Evolutionary conservation across 2,329 filamentous ascomycete genomes (phyloP).

Genomic region (Alternaria triticimaculans): DNA sequence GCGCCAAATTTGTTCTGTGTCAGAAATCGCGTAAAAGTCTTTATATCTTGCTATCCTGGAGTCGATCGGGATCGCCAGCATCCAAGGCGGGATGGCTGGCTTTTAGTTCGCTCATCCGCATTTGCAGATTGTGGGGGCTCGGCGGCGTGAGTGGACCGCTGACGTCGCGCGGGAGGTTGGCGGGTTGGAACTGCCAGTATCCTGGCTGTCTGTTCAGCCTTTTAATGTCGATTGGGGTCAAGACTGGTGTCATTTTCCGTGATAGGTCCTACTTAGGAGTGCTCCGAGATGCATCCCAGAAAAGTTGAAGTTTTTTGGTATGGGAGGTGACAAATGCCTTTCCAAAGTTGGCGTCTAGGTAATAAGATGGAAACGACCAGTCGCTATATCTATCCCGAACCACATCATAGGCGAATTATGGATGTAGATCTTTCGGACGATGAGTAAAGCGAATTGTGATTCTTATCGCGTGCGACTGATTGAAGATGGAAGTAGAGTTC

Average conservation of each 20-base stretch:
- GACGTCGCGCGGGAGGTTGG: slow-evolving; percentile 34
- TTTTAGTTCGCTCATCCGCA: slow-evolving; percentile 19
- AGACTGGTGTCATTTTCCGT: neutral
- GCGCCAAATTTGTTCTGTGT: neutral
- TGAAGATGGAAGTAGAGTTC: neutral
- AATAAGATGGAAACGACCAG: too few species aligned
- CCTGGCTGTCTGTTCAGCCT: neutral
- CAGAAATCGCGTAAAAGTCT: neutral
- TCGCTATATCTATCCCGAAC: neutral
- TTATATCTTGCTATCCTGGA: slow-evolving; percentile 4
- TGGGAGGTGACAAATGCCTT: too few species aligned
- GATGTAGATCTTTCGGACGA: slow-evolving; percentile 5
- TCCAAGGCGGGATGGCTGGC: slow-evolving; percentile 15
- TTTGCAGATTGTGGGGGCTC: slow-evolving; percentile 32
- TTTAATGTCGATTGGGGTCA: neutral
- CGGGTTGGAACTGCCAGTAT: neutral
- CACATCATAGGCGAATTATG: neutral
- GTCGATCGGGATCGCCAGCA: slow-evolving; percentile 7
- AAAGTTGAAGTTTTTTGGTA: neutral
- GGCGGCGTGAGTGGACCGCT: slow-evolving; percentile 30
- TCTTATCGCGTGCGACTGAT: slow-evolving; percentile 15
- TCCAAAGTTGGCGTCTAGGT: too few species aligned
- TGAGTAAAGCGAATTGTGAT: slow-evolving; percentile 22
- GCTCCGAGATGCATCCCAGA: neutral
- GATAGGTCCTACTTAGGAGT: neutral